These are phyloP conservation scores for Trematosphaeria pertusa DNA, from an alignment of 2,329 filamentous ascomycete genomes.

Conservation along the genomic window DNA sequence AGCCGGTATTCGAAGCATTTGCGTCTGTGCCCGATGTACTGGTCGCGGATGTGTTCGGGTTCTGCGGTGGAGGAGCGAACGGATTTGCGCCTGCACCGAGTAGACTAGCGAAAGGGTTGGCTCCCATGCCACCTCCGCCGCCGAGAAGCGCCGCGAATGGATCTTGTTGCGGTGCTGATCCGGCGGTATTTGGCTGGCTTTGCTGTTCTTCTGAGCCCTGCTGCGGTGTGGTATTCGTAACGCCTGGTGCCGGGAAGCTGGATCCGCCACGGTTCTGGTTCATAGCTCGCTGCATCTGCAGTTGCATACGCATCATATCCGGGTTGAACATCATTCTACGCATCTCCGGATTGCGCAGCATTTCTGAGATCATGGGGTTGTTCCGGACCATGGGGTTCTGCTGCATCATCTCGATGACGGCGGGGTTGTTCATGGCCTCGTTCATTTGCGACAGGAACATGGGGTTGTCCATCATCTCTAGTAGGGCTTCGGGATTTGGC, in stretches of 20 bases:
- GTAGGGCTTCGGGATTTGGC: constrained; percentile 79
- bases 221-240: constrained; percentile 80
- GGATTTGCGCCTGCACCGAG: constrained; percentile 36
- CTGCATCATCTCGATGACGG: constrained; percentile 82
- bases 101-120: background rate
- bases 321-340: constrained; percentile 94
- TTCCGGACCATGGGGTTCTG: constrained; percentile 73
- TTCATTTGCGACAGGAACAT: constrained; percentile 87
- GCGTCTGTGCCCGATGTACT: constrained; percentile 34
- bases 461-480: constrained; percentile 86
- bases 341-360: constrained; percentile 88
- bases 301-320: constrained; percentile 79
- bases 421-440: constrained; percentile 94
- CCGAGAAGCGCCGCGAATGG: constrained; percentile 55
- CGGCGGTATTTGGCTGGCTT: constrained; percentile 43
- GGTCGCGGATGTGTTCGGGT: constrained; percentile 20
- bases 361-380: constrained; percentile 86
- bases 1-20: constrained; percentile 10
- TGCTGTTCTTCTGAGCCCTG: constrained; percentile 48
- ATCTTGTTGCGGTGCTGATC: constrained; percentile 48
- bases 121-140: constrained; percentile 35
- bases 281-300: constrained; percentile 77
- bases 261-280: constrained; percentile 56
- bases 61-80: constrained; percentile 39
- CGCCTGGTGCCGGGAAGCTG: constrained; percentile 87